Percentiles rank a stretch among this genome's conserved stretches.
These are phyloP conservation scores for Pyricularia pennisetigena DNA, from an alignment of 2,329 filamentous ascomycete species.

Conservation along the genomic window DNA sequence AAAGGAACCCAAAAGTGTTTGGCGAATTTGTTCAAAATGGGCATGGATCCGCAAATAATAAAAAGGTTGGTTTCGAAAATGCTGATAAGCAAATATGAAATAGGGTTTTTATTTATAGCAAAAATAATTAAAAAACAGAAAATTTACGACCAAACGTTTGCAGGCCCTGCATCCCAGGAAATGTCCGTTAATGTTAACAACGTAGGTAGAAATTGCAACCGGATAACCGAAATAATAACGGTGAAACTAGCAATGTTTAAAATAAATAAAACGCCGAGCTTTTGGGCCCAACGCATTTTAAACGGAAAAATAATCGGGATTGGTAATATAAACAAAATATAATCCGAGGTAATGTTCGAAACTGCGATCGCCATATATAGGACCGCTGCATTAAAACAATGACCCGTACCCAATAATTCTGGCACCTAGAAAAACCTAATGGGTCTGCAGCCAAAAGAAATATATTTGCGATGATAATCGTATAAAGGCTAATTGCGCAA, in stretches of 20 bases:
- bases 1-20: neutral
- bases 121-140: too few relatives aligned
- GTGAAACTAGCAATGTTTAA: neutral
- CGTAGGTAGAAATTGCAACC: neutral
- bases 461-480: neutral
- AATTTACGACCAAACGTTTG: too few relatives aligned
- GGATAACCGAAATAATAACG: neutral
- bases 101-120: too few relatives aligned
- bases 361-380: neutral
- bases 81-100: too few relatives aligned
- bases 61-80: too few relatives aligned
- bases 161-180: neutral
- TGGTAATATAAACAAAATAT: neutral
- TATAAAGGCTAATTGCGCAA: neutral
- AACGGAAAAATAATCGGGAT: neutral
- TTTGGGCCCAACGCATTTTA: neutral
- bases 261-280: neutral
- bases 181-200: neutral
- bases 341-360: neutral
- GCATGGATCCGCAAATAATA: neutral
- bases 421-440: neutral
- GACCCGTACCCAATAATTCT: neutral
- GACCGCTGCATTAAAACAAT: neutral
- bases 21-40: too few relatives aligned
- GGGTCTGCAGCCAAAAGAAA: neutral